phyloP scores from a whole-genome alignment of 306 rosid species.

The Dalbergia oliveri region DNA sequence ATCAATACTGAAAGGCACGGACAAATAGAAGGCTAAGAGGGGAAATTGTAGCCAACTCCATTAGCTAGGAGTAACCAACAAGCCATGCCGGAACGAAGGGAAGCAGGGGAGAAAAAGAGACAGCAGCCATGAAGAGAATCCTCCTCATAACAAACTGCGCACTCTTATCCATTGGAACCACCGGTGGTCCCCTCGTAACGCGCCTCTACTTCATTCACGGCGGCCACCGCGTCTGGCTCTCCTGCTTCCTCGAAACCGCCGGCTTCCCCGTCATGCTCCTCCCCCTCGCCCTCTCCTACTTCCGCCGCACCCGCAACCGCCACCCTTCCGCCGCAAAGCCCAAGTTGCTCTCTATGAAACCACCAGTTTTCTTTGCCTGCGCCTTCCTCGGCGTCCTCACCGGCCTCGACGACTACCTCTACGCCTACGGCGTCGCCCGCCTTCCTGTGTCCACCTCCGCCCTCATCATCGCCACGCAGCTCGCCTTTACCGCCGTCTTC shows the following conservation, averaged over 20 bases:
- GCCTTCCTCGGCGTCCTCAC: constrained; percentile 62
- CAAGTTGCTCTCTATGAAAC: constrained; percentile 47
- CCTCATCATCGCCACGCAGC: constrained; percentile 65
- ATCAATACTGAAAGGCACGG: too few species aligned
- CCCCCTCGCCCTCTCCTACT: constrained; percentile 56
- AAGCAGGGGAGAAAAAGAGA: background rate
- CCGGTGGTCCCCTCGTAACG: constrained; percentile 73
- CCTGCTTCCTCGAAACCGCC: constrained; percentile 68
- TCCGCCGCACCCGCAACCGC: constrained; percentile 44
- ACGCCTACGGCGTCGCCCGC: constrained; percentile 70
- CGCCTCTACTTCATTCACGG: constrained; percentile 86
- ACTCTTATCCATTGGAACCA: constrained; percentile 54
- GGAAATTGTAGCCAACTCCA: too few species aligned
- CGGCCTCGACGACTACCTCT: constrained; percentile 73
- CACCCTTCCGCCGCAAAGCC: background rate
- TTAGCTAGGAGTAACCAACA: too few species aligned
- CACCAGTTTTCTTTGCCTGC: constrained; percentile 52
- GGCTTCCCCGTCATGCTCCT: constrained; percentile 72
- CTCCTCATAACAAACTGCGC: constrained; percentile 59
- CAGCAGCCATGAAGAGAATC: constrained; percentile 34
- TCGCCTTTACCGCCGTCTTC: constrained; percentile 76
- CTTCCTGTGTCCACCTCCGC: constrained; percentile 76
- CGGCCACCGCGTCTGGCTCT: constrained; percentile 78
- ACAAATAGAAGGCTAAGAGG: too few species aligned
- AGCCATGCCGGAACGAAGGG: constrained; percentile 25